Evolutionary conservation across 106 monocot species (phyloP), one percentile per base, ranked within the genome.

Genomic region (Dendrobium officinale): DNA sequence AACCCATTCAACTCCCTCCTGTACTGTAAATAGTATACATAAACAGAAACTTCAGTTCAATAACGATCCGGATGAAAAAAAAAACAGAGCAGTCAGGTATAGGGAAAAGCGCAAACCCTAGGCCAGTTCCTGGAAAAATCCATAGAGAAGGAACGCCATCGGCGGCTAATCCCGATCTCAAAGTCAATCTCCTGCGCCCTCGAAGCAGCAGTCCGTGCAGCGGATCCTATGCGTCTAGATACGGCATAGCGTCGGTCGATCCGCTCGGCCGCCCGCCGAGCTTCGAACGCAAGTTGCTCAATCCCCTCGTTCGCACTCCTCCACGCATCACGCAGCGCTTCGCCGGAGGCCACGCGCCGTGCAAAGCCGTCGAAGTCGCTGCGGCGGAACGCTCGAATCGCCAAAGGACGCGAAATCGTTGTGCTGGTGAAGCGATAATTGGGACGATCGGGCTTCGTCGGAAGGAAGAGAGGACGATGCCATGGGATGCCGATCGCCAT

Each of bases 111-210:
- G 26, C 88, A 19, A 79, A 98, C 98, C 95, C 92, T 91, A 42
- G 94, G 94, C 98, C 90, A 98, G 41, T 91, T 98, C 8, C 97
- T 86, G 9, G 85, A 87, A 82, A 98, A 94, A 78, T 98, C 97
- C 6, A 88, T 56, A 3, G 92, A 89, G 81, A 98, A 91, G 4
- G 83, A 80, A 16, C 90, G 77, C 94, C 85, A 91, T 20, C 89
- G 77, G 40, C 84, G 83, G 16, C 84, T 90, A 51, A 98, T 84
- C 24, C 97, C 97, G 18, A 94, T 84, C 86, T 95, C 94, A 17
- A 67, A 82, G 75, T 98, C 97, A 47, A 95, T 44, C 85, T 98
- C 94, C 15, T 87, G 86, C 1, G 85, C 89, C 15, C 89, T 83
- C 17, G 41, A 77, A 2, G 79, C 43, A 17, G 90, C 88, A 8